Evolutionary conservation across 2,329 filamentous ascomycete species (phyloP), one percentile per base, ranked within the genome.

Genomic region (Teratosphaeria nubilosa): DNA sequence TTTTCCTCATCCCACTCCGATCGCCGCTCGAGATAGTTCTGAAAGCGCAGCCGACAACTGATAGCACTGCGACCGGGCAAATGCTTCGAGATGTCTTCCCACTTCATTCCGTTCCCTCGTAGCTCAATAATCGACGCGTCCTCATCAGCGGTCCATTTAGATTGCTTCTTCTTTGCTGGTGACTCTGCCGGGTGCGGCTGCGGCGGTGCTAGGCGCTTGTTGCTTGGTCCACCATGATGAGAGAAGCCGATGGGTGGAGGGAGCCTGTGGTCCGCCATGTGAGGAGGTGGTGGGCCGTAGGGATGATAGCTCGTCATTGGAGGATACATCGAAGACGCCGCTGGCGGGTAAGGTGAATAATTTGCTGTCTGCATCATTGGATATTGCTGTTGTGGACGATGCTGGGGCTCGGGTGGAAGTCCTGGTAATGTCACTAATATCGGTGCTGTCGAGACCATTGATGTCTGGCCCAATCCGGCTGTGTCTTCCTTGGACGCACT

Each of bases 1-100:
- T 90, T 88, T 73, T 97, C 92, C 70, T 97, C 94, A 69, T 96
- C 91, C 91, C 92, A 97, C 71, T 95, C 90, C 67, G 89, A 91
- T 58, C 91, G 82, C 68, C 91, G 83, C 74, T 99, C 94, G 56
- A 96, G 83, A 72, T 97, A 97, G 72, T 99, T 99, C 69, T 97
- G 92, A 73, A 96, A 97, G 70, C 96, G 91, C 55, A 97, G 80
- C 51, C 92, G 86, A 74, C 92, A 97, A 67, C 91, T 95, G 68
- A 96, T 96, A 58, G 91, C 87, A 74, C 91, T 96, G 66, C 94
- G 84, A 62, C 92, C 92, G 2, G 91, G 91, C 54, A 97, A 78
- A 57, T 87, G 84, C 77, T 92, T 95, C 62, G 90, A 95, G 68
- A 97, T 96, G 73, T 97, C 92, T 71, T 97, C 92, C 94, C 92